Evolutionary conservation across 2,329 filamentous ascomycete species (phyloP).

Genomic region (Epichloe bromicola): DNA sequence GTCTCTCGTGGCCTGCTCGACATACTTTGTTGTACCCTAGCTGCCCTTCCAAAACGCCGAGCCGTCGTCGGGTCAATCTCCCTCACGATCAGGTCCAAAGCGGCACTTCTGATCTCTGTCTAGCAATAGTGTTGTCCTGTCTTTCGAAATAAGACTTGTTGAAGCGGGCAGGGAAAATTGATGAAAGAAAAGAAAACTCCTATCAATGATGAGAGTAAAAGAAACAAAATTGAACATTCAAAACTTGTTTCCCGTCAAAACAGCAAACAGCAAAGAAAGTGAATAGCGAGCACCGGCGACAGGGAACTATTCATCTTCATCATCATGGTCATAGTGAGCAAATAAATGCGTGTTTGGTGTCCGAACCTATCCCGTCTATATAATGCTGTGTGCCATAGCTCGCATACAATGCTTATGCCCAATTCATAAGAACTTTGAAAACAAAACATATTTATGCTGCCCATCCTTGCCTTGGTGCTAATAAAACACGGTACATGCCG

Average conservation of each 20-base stretch:
- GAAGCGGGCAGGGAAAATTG: too few species aligned
- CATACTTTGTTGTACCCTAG: too few species aligned
- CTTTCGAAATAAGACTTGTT: too few species aligned
- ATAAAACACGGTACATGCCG: background rate
- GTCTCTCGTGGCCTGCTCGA: too few species aligned
- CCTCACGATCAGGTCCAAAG: too few species aligned
- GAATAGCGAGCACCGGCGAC: background rate
- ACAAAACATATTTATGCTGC: constrained; percentile 6
- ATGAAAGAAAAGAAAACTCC: too few species aligned
- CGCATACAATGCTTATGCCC: background rate
- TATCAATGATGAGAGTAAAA: background rate
- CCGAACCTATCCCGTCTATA: constrained; percentile 4
- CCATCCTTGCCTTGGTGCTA: background rate
- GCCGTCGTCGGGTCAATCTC: background rate
- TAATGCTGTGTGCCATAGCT: background rate
- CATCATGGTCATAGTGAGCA: background rate
- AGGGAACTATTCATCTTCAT: background rate
- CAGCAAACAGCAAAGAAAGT: background rate
- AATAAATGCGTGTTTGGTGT: background rate
- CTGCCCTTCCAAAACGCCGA: background rate
- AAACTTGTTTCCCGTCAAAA: background rate
- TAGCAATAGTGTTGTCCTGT: too few species aligned
- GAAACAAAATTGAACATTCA: background rate
- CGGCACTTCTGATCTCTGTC: too few species aligned
- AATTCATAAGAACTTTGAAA: background rate